phyloP scores from a whole-genome alignment of 495 filamentous ascomycete species.

The Diplogelasinospora grovesii region DNA sequence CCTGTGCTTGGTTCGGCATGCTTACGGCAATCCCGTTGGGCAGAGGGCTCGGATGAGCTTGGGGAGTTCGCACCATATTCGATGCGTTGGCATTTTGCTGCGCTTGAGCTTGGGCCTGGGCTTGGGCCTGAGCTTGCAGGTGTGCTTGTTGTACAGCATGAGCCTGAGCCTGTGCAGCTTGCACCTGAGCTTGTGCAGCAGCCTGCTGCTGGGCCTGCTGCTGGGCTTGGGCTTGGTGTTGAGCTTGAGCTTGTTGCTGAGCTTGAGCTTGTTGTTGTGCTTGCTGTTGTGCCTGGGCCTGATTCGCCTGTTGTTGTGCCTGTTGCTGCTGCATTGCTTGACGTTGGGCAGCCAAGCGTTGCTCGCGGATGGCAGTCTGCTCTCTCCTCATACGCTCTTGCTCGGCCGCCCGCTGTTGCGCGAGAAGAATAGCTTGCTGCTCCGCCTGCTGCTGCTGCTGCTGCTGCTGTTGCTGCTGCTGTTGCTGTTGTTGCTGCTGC shows the following conservation, averaged over 20 bases:
- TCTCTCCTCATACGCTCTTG: slow-evolving; percentile 21
- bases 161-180: slow-evolving; percentile 31
- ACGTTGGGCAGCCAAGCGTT: too few relatives aligned
- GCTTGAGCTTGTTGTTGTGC: slow-evolving; percentile 29
- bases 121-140: slow-evolving; percentile 32
- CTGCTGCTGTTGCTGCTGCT: slow-evolving; percentile 2
- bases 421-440: too few relatives aligned
- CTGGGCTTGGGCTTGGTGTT: slow-evolving; percentile 27
- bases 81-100: slow-evolving; percentile 32
- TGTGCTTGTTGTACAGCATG: slow-evolving; percentile 52
- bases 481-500: background rate
- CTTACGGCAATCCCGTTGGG: slow-evolving; percentile 39
- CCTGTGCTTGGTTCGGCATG: slow-evolving; percentile 49
- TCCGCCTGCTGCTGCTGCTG: slow-evolving; percentile 27
- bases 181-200: slow-evolving; percentile 42
- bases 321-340: slow-evolving; percentile 20
- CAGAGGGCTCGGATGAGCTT: slow-evolving; percentile 31
- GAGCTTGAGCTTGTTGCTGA: slow-evolving; percentile 34
- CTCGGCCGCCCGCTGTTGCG: slow-evolving; percentile 20
- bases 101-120: slow-evolving; percentile 33
- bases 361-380: slow-evolving; percentile 19
- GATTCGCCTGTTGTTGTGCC: slow-evolving; percentile 11
- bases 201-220: slow-evolving; percentile 30
- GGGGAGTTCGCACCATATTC: slow-evolving; percentile 18
- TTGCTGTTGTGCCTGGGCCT: slow-evolving; percentile 25